Percentiles rank a stretch among this genome's conserved stretches.
These are phyloP conservation scores for Athelia psychrophila DNA, from an alignment of 1,284 basidiomycete species.

Conservation along the genomic window DNA sequence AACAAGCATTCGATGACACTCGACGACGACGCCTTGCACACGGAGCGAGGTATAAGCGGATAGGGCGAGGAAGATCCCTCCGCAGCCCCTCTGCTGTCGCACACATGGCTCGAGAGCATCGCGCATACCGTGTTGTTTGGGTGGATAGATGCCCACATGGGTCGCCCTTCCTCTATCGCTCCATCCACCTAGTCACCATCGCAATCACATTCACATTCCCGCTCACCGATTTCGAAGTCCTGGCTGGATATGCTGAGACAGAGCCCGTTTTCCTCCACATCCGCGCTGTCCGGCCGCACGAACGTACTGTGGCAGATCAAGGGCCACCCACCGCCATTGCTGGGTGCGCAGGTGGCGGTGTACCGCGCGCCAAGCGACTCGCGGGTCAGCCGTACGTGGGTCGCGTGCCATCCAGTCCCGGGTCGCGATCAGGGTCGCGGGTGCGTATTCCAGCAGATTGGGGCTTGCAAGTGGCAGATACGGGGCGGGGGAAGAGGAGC, in stretches of 20 bases:
- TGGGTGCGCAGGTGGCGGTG: background rate
- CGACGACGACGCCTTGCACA: background rate
- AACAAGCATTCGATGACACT: background rate
- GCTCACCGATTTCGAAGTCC: background rate
- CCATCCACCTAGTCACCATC: too few species aligned
- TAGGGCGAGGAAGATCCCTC: slow-evolving; percentile 5
- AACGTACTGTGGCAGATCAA: slow-evolving; percentile 22
- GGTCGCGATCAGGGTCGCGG: slow-evolving; percentile 34
- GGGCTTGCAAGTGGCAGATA: background rate
- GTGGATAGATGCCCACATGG: slow-evolving; percentile 39
- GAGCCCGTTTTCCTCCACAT: slow-evolving; percentile 12
- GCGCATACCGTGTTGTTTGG: slow-evolving; percentile 55
- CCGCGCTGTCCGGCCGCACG: slow-evolving; percentile 36
- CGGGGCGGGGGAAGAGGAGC: too few species aligned
- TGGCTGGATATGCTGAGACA: background rate
- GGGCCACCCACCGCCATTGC: background rate
- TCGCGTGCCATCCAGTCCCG: slow-evolving; percentile 15
- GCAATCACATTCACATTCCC: background rate
- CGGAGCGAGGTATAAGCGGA: background rate
- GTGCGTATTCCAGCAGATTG: slow-evolving; percentile 12
- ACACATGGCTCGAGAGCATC: slow-evolving; percentile 62
- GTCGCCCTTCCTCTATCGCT: slow-evolving; percentile 30
- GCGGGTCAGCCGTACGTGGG: slow-evolving; percentile 4
- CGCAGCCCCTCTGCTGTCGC: slow-evolving; percentile 43
- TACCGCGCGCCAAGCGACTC: slow-evolving; percentile 1